A percentile compares a stretch with the other conserved stretches of the same genome.
Evolutionary conservation across 129 eudicot species (phyloP).

Genomic region (Sambucus nigra): DNA sequence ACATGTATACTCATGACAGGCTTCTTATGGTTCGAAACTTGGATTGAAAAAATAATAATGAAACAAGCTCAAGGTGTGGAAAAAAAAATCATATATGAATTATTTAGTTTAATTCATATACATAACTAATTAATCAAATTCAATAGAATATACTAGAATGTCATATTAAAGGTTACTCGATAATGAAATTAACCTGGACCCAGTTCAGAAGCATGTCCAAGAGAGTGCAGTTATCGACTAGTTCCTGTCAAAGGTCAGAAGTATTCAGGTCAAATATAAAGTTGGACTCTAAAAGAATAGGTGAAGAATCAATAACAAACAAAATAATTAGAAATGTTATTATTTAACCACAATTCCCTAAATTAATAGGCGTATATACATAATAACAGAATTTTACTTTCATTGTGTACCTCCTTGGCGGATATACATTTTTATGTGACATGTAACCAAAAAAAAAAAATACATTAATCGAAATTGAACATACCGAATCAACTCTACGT

Average conservation of each 20-base stretch:
- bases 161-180: conserved; percentile 2
- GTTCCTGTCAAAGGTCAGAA: conserved; percentile 31
- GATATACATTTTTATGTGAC: neutral
- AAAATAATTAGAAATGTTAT: neutral
- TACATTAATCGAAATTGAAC: conserved; percentile 5
- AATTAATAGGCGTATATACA: no score
- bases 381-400: no score
- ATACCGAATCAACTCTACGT: conserved; percentile 49
- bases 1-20: no score
- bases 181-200: conserved; percentile 58
- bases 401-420: no score
- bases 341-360: neutral
- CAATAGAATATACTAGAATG: no score
- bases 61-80: no score
- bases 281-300: neutral
- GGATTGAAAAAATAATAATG: no score
- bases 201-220: conserved; percentile 81
- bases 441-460: neutral
- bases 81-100: no score
- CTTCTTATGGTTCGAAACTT: no score
- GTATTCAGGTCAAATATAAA: neutral
- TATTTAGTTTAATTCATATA: no score
- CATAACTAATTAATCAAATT: no score
- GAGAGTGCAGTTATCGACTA: conserved; percentile 24
- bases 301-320: conserved; percentile 3